Base-by-base conservation (phyloP, 2,329 filamentous ascomycete species). In the Dothistroma pini region DNA sequence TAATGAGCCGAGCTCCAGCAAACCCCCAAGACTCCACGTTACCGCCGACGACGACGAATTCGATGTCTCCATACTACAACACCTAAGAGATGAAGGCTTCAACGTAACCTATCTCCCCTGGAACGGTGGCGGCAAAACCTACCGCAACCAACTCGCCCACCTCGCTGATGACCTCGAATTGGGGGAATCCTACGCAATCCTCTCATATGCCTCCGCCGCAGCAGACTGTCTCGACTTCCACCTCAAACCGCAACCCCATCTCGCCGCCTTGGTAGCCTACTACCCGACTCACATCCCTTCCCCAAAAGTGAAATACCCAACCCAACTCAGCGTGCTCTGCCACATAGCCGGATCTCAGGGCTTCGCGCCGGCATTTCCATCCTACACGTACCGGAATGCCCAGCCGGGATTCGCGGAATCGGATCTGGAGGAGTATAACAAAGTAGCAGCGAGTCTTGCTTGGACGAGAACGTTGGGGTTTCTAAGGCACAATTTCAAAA, bases 11-110 rank as follows among this genome's bases (percentile, higher is more conserved):
- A n/a, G n/a, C n/a, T n/a, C n/a, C 59, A 67, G 66, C 51, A 63
- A 63, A 57, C 64, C 67, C 14, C 67, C 68, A 44, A 73, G 71
- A 52, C 64, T 80, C 6, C 76, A 73, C 63, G 67, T 80, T n/a
- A 76, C 76, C 4, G 71, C 74, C 55, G 67, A 76, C 22, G 71
- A 75, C 41, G 66, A 72, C 3, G 70, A 76, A 44, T 75, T 78
- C 54, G 75, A 78, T 35, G 68, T 71, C 22, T 66, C 68, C n/a
- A 69, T 74, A 5, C 63, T 80, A 16, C 66, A 76, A 10, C 70
- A 76, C 51, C 75, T 78, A 68, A 71, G 71, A 63, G 73, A 77
- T 60, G 77, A 80, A 64, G 76, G 77, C 59, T 80, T 76, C 71
- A 70, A 77, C 38, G 72, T 74, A 7, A 72, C 67, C 21, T 78